Evolutionary conservation across 805 yeast species (phyloP), one percentile per base, ranked within the genome.

Genomic region (Pichia heedii): DNA sequence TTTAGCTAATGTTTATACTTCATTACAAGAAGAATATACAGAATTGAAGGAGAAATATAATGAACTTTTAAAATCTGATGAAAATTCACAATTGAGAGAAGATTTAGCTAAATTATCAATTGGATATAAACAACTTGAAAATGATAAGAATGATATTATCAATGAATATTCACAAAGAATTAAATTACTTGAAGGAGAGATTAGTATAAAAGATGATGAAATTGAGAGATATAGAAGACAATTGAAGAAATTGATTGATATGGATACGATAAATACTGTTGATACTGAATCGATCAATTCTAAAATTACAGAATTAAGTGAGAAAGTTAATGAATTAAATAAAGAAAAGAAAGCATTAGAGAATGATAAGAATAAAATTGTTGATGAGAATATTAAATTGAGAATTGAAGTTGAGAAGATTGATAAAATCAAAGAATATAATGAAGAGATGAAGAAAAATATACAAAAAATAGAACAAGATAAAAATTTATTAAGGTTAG

Each of bases 101-200:
- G 73, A 68, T 44, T 57, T 71, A 41, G 63, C 63, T 33, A 57
- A 64, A n/a, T 54, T 69, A 4, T 54, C 68, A 0, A 42, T 64
- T 5, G 57, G 60, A 39, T 65, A 66, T 42, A 63, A 65, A 40
- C 39, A 54, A 12, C 54, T 58, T 10, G 43, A 54, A 30, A 49
- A 52, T 21, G 52, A 58, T 16, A 48, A 49, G 24, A 60, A 24
- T 24, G 49, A 33, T 51, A 58, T 40, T 46, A 59, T 49, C 51
- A 51, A 16, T 29, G 37, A 37, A 12, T 39, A 41, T 33, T 20
- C 37, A 16, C 47, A 33, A 21, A 22, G 41, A 24, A 43, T 47
- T 29, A 39, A 46, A 8, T 49, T 48, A 6, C 45, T 57, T 30
- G 50, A 52, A 15, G 47, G 47, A 2, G 33, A 43, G 9, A 40